phyloP scores from a whole-genome alignment of 305 asterid species.

The Euphrasia arctica region DNA sequence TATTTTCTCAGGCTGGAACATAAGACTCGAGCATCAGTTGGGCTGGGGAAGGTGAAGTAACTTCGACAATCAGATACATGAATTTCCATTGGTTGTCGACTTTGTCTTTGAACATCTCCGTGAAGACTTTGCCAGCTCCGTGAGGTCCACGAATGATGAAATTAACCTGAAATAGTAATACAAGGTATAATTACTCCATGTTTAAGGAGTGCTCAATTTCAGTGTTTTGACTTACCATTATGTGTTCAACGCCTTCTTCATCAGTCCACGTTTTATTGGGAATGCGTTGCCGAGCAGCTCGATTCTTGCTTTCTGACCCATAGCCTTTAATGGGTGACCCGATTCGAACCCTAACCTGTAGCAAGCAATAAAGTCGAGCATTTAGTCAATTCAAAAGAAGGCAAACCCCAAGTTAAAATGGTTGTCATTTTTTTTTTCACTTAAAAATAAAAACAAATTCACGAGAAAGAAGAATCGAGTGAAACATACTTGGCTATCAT shows the following conservation, averaged over 20 bases:
- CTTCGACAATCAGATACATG: slow-evolving; percentile 69
- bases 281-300: slow-evolving; percentile 93
- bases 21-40: slow-evolving; percentile 92
- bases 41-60: slow-evolving; percentile 63
- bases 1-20: slow-evolving; percentile 56
- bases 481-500: slow-evolving; percentile 69
- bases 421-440: neutral
- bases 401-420: neutral
- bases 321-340: slow-evolving; percentile 89
- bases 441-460: neutral
- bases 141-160: slow-evolving; percentile 79
- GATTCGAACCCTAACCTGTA: slow-evolving; percentile 78
- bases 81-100: slow-evolving; percentile 85
- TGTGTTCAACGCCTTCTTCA: slow-evolving; percentile 81
- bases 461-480: slow-evolving; percentile 9
- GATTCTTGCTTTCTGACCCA: slow-evolving; percentile 88
- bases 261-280: slow-evolving; percentile 77
- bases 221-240: slow-evolving; percentile 45
- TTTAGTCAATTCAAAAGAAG: neutral
- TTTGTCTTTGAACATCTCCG: slow-evolving; percentile 90
- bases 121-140: slow-evolving; percentile 27
- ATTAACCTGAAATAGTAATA: slow-evolving; percentile 52
- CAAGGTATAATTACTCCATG: no score
- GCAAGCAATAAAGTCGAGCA: slow-evolving; percentile 17
- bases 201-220: no score